Evolutionary conservation across 129 eudicot species (phyloP), one percentile per base, ranked within the genome.

Genomic region (Flaveria brownii): DNA sequence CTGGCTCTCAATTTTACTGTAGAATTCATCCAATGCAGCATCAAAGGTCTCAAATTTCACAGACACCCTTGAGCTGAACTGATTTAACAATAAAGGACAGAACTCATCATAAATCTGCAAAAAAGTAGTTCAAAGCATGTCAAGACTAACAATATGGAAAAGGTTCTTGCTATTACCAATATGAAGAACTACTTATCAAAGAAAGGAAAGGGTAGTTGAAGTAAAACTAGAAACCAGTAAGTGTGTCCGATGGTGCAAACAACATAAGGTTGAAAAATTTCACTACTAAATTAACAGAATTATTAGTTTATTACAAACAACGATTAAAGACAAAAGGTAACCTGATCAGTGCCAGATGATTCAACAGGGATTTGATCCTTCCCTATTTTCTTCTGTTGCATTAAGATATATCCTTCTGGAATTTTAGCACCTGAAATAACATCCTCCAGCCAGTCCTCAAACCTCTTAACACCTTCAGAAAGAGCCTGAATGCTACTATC

Each of bases 1-100:
- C 66, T 93, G 98, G 86, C 93, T 88, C 87, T 93, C 98, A 75
- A 93, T 91, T 81, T 93, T 93, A 84, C 98, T 93, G 74, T 93
- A 93, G 83, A 91, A 93, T 75, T 93, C 98, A 83, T 93, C 98
- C 81, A 93, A 71, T 63, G 96, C 98, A 72, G 88, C 97, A 86
- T 93, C 98, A 80, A 91, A 93, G 14, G 98, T 93, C 83, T 86
- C 91, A 81, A 93, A 91, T 71, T 82, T 76, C 25, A 82, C 57
- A 72, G 83, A 85, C 72, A 85, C 96, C 84, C 98, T 88, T 28
- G 88, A 85, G 71, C 87, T 91, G 70, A 93, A 88, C 82, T 93
- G 98, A 71, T 87, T 93, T 83, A 93, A 70, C 76, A 93, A 70
- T 73, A 93, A 79, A 0, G 97, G 98, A 78, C 98, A 91, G 88